Percentiles rank a stretch among this genome's conserved stretches.
Conservation (phyloP, 202 grass and related monocot species). For the Hordeum pubiflorum region DNA sequence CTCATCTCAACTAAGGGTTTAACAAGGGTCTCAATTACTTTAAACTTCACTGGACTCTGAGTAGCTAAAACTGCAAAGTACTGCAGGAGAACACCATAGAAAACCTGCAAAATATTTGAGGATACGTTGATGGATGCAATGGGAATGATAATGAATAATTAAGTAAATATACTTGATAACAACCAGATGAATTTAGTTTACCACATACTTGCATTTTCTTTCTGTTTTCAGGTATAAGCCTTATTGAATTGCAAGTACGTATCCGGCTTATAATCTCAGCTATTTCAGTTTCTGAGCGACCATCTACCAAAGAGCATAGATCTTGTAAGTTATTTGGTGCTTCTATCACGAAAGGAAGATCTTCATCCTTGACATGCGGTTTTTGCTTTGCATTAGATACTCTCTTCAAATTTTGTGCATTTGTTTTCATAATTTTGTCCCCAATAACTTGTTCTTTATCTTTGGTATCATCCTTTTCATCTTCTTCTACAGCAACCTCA, state of each 20-base stretch:
- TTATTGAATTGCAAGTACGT: constrained; percentile 84
- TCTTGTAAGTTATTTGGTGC: constrained; percentile 66
- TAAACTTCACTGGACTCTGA: constrained; percentile 58
- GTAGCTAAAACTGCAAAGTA: constrained; percentile 83
- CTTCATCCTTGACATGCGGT: constrained; percentile 17
- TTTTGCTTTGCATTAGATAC: constrained; percentile 31
- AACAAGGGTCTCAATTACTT: constrained; percentile 75
- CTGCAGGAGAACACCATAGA: constrained; percentile 89
- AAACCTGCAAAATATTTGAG: constrained; percentile 57
- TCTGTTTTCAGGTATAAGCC: constrained; percentile 74
- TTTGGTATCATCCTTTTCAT: constrained; percentile 44
- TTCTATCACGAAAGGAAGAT: constrained; percentile 89
- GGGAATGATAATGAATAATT: not conserved
- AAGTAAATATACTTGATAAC: not conserved
- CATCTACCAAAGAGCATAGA: constrained; percentile 65
- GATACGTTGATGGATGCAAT: not conserved
- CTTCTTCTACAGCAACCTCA: constrained; percentile 45
- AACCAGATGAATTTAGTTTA: not conserved
- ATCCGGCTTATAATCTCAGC: constrained; percentile 78
- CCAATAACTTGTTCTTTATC: constrained; percentile 36
- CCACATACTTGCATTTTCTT: constrained; percentile 88
- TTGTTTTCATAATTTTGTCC: constrained; percentile 28
- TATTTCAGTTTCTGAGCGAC: constrained; percentile 66
- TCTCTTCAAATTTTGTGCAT: constrained; percentile 22
- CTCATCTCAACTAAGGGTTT: constrained; percentile 95